These are phyloP conservation scores for Penicillium odoratum DNA, from an alignment of 495 filamentous ascomycete species.

Conservation along the genomic window DNA sequence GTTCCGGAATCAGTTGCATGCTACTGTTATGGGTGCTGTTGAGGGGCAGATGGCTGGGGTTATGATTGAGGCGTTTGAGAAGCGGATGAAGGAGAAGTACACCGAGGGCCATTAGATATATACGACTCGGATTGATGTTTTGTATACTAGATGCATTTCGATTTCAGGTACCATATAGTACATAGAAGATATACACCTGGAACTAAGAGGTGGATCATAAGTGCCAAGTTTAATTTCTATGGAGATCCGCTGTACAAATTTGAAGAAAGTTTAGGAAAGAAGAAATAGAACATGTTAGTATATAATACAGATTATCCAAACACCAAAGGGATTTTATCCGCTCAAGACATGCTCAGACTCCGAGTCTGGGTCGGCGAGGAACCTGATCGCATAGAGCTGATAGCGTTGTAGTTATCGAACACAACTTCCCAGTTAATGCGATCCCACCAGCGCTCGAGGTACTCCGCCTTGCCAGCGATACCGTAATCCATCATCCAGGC, in stretches of 20 bases:
- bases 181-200: not conserved
- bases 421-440: conserved; percentile 82
- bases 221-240: conserved; percentile 20
- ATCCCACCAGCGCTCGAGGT: conserved; percentile 82
- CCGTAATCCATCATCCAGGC: conserved; percentile 86
- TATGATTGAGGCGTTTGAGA: conserved; percentile 95
- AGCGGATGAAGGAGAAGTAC: conserved; percentile 63
- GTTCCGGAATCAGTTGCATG: conserved; percentile 85
- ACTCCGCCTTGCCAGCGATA: conserved; percentile 73
- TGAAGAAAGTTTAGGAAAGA: conserved; percentile 4
- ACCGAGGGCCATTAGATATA: conserved; percentile 18
- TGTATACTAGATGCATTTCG: conserved; percentile 16
- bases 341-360: conserved; percentile 34
- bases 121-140: not conserved
- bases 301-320: conserved; percentile 37
- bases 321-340: conserved; percentile 18
- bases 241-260: conserved; percentile 22
- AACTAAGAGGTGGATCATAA: conserved; percentile 1
- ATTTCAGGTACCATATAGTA: not conserved
- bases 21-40: conserved; percentile 71
- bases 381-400: conserved; percentile 25
- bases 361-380: conserved; percentile 22
- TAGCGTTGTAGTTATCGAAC: conserved; percentile 45
- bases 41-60: conserved; percentile 79
- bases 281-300: conserved; percentile 27